Conservation (phyloP, 192 early-diverging fungal genomes). For the Coemansia sp. region DNA sequence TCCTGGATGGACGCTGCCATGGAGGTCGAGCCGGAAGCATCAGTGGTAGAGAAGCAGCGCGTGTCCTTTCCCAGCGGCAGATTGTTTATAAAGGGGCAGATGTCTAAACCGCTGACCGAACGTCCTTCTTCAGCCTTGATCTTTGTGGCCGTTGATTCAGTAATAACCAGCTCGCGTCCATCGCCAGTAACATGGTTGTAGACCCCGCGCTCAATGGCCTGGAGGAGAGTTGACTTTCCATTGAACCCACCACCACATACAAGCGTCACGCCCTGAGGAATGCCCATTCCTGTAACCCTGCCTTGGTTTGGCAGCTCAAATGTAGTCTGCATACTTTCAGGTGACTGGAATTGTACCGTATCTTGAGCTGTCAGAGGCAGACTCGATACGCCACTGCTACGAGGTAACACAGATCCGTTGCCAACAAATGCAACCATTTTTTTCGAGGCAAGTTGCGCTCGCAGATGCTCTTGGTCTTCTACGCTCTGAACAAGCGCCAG, state of each 20-base stretch:
- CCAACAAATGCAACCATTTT: conserved; percentile 54
- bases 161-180: conserved; percentile 59
- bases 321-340: conserved; percentile 27
- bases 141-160: conserved; percentile 34
- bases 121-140: conserved; percentile 61
- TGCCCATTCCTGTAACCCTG: conserved; percentile 55
- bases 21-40: conserved; percentile 59
- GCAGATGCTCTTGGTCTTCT: conserved; percentile 56
- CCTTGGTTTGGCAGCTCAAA: conserved; percentile 56
- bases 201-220: conserved; percentile 57
- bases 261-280: conserved; percentile 54
- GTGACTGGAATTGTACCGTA: conserved; percentile 43
- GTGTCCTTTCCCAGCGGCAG: conserved; percentile 56
- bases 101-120: conserved; percentile 43
- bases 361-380: conserved; percentile 31
- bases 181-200: conserved; percentile 61
- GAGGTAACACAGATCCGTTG: conserved; percentile 58
- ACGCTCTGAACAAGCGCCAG: conserved; percentile 35
- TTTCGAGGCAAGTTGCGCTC: conserved; percentile 28
- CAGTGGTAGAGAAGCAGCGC: conserved; percentile 40
- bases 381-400: conserved; percentile 51
- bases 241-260: conserved; percentile 60
- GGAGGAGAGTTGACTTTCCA: conserved; percentile 61
- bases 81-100: conserved; percentile 58
- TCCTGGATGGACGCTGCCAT: conserved; percentile 63